Conservation (phyloP, 75 land plant genomes). For the Pinus tabuliformis region DNA sequence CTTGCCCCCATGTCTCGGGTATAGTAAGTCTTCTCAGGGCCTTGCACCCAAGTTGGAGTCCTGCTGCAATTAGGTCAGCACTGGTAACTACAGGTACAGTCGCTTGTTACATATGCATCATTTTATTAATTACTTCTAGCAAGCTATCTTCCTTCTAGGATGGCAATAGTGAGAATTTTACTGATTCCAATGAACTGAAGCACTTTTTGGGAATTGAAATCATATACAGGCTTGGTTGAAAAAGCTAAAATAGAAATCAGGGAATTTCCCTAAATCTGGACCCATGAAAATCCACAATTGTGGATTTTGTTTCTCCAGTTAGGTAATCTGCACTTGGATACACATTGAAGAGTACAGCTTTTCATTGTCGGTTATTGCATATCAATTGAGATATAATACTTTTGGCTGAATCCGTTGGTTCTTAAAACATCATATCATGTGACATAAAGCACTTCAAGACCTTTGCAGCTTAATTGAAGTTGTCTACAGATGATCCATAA, state of each 20-base stretch:
- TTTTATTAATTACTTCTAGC: neutral
- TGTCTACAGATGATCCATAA: too few species aligned
- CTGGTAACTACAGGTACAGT: constrained; percentile 14
- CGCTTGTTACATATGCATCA: too few species aligned
- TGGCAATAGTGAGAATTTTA: neutral
- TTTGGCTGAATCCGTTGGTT: too few species aligned
- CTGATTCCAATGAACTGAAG: neutral
- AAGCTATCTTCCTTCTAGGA: too few species aligned
- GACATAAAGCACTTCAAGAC: too few species aligned
- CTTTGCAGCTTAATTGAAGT: too few species aligned
- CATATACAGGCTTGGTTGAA: neutral
- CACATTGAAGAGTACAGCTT: neutral
- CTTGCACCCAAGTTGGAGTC: constrained; percentile 19
- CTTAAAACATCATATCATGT: too few species aligned
- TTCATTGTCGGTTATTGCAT: too few species aligned
- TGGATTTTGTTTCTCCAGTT: neutral
- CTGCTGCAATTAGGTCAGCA: constrained; percentile 18
- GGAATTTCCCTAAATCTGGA: neutral
- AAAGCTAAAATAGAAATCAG: neutral
- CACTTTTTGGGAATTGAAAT: too few species aligned
- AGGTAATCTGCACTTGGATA: neutral
- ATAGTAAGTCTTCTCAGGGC: constrained; percentile 16
- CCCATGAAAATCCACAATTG: neutral
- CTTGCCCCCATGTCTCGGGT: constrained; percentile 18
- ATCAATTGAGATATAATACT: too few species aligned